A percentile compares a stretch with the other conserved stretches of the same genome.
Conservation (phyloP, 441 rosid genomes). For the Codiaeum variegatum region DNA sequence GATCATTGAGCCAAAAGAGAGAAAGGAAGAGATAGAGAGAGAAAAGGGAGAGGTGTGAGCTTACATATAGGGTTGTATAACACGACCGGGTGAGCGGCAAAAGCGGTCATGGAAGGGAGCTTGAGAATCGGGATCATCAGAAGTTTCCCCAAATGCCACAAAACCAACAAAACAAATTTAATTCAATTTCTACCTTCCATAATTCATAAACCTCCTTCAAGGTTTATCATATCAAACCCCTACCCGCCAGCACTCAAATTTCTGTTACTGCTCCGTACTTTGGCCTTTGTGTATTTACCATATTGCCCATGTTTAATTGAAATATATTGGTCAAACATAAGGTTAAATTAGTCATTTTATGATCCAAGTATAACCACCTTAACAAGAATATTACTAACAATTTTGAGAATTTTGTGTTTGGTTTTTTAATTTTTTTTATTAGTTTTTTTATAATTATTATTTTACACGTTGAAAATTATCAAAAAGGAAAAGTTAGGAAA, state of each 20-base stretch:
- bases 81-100: conserved; percentile 57
- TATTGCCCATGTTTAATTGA: not conserved
- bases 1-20: conserved; percentile 17
- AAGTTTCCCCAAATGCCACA: conserved; percentile 14
- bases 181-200: not conserved
- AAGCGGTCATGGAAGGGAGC: conserved; percentile 45
- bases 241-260: conserved; percentile 9
- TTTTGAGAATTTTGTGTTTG: not conserved
- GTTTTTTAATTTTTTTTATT: no score
- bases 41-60: conserved; percentile 36
- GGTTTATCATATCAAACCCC: not conserved
- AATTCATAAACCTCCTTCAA: not conserved
- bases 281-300: not conserved
- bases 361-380: not conserved
- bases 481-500: not conserved
- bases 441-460: no score
- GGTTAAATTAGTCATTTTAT: not conserved
- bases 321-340: not conserved
- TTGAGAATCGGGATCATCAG: conserved; percentile 57
- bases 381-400: not conserved
- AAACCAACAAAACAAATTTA: conserved; percentile 22
- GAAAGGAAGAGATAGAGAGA: conserved; percentile 26
- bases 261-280: not conserved
- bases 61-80: conserved; percentile 40
- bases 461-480: not conserved